phyloP scores from a whole-genome alignment of 768 basidiomycete species.

The Cystofilobasidium bisporidii region DNA sequence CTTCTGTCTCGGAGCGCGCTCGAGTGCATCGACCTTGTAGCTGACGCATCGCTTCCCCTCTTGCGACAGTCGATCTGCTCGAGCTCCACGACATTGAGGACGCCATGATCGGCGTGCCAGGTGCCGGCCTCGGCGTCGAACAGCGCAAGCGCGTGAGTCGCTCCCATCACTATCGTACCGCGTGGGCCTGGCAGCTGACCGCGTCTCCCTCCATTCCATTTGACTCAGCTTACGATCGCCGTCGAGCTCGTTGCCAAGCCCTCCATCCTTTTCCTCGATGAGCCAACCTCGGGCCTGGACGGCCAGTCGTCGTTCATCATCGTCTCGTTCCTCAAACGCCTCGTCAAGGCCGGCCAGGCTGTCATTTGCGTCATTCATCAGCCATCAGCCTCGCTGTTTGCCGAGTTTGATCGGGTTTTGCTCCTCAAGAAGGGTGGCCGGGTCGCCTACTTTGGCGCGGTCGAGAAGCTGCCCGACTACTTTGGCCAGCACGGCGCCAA shows the following conservation, averaged over 20 bases:
- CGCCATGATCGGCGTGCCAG: constrained; percentile 39
- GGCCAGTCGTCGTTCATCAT: constrained; percentile 81
- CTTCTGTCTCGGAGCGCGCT: no score
- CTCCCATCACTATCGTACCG: no score
- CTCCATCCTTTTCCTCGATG: constrained; percentile 46
- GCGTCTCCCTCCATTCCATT: constrained; percentile 30
- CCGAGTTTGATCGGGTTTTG: constrained; percentile 59
- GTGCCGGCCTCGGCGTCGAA: constrained; percentile 38
- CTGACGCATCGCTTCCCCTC: not conserved
- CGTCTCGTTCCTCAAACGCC: constrained; percentile 45
- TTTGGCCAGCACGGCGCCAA: constrained; percentile 63
- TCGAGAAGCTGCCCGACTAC: constrained; percentile 66
- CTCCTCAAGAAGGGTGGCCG: constrained; percentile 64
- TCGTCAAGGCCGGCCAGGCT: constrained; percentile 43
- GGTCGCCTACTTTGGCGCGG: constrained; percentile 88
- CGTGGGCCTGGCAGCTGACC: constrained; percentile 36
- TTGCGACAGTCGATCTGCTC: constrained; percentile 1
- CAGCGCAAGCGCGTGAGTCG: constrained; percentile 31
- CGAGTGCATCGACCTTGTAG: no score
- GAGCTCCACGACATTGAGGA: constrained; percentile 37
- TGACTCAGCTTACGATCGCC: not conserved
- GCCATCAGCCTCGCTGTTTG: constrained; percentile 68
- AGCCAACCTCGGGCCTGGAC: constrained; percentile 47
- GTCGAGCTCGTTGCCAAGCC: constrained; percentile 36
- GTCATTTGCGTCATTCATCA: constrained; percentile 44